These are phyloP conservation scores for Pisolithus sp. DNA, from an alignment of 768 basidiomycete genomes.

Conservation along the genomic window DNA sequence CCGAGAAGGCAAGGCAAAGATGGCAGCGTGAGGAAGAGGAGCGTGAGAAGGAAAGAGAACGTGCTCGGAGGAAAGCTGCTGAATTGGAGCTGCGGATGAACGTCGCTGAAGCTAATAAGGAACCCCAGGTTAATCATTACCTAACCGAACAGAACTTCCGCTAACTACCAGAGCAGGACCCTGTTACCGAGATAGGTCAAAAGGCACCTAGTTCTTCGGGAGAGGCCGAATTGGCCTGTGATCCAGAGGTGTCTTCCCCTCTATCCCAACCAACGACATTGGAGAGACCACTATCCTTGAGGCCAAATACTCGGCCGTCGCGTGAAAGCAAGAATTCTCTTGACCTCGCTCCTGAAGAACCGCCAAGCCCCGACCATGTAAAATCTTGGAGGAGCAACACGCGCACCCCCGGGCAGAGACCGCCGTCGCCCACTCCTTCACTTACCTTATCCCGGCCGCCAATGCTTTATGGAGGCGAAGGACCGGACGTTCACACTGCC, in stretches of 20 bases:
- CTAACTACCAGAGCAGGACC: slow-evolving; percentile 22
- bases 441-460: slow-evolving; percentile 23
- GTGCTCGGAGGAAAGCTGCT: slow-evolving; percentile 73
- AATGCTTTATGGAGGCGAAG: slow-evolving; percentile 29
- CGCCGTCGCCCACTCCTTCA: slow-evolving; percentile 25
- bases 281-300: slow-evolving; percentile 31
- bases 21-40: slow-evolving; percentile 80
- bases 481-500: slow-evolving; percentile 34
- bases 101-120: slow-evolving; percentile 14
- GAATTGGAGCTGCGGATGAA: slow-evolving; percentile 69
- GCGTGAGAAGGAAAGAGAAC: slow-evolving; percentile 70
- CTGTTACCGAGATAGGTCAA: slow-evolving; percentile 41
- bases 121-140: slow-evolving; percentile 14
- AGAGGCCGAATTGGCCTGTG: slow-evolving; percentile 4
- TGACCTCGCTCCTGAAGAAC: slow-evolving; percentile 14
- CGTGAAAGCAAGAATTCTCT: slow-evolving; percentile 6
- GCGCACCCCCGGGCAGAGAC: slow-evolving; percentile 14
- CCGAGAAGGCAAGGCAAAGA: slow-evolving; percentile 75
- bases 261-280: slow-evolving; percentile 9
- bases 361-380: slow-evolving; percentile 29
- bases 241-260: slow-evolving; percentile 5
- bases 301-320: slow-evolving; percentile 21
- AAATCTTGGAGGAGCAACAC: slow-evolving; percentile 66
- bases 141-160: slow-evolving; percentile 10
- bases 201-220: slow-evolving; percentile 33